Evolutionary conservation across 2,329 filamentous ascomycete genomes (phyloP), one percentile per base, ranked within the genome.

Genomic region (Colletotrichum liaoningense): DNA sequence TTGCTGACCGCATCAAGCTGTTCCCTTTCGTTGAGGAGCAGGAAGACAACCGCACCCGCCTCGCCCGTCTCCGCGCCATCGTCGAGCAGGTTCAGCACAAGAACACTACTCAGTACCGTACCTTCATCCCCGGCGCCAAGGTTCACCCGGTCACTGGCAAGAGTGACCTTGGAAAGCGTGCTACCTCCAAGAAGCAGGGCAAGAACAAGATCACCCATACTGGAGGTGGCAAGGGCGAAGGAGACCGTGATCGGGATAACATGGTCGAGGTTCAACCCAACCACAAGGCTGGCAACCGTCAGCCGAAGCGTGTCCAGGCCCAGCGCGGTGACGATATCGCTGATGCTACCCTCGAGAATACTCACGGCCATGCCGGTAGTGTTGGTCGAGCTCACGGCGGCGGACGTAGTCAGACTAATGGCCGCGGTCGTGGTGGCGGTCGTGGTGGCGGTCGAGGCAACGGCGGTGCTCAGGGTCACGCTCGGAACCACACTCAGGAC

Each of bases 21-120:
- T 35, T 73, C 5, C 60, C 60, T 19, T 73, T 60, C 35, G 33
- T 70, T 14, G 30, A 59, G 5, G n/a, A 54, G 1, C 38, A 58
- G 6, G 52, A 54, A 19, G 58, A 69, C 12, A 63, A 49, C 5
- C 38, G 38, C 8, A 33, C 33, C 26, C 63, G 68, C 4, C n/a
- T 64, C 49, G 54, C 28, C 9, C 46, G 28, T 3, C 46, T 64
- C 14, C 62, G 54, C 30, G 22, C 9, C 1, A 19, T 33, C 7
- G n/a, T 64, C n/a, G 42, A 49, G 42, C 19, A n/a, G 7, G 19
- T 49, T 19, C 42, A 49, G 19, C 42, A 19, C 42, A n/a, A 49
- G 42, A 11, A 19, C 8, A 9, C 42, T 19, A 49, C 19, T 22
- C 19, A 9, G 19, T 49, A n/a, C 42, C 42, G 42, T n/a, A 49